Evolutionary conservation across 768 basidiomycete species (phyloP).

Genomic region (Cystobasidium tubakii): DNA sequence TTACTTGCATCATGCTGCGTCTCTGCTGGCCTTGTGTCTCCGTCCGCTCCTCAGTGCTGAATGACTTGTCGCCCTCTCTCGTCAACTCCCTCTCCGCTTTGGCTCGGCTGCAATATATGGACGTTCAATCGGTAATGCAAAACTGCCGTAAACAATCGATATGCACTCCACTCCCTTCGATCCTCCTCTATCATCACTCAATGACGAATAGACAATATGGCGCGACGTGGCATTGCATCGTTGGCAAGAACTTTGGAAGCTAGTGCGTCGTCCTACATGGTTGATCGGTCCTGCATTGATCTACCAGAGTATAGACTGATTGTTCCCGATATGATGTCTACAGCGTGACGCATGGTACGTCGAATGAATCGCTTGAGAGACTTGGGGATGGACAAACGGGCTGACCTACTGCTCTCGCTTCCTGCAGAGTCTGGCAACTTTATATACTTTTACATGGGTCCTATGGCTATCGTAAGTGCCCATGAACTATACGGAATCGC

Average conservation of each 20-base stretch:
- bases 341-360: constrained; percentile 35
- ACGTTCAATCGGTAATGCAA: no score
- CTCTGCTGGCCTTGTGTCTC: neutral
- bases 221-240: constrained; percentile 95
- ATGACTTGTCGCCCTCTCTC: no score
- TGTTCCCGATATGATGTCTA: no score
- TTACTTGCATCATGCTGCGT: neutral
- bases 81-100: no score
- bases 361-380: constrained; percentile 1
- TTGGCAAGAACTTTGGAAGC: constrained; percentile 97
- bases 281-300: neutral
- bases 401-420: constrained; percentile 10
- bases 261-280: constrained; percentile 51
- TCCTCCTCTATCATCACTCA: neutral
- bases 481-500: neutral
- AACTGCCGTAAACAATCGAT: neutral
- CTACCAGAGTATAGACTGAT: constrained; percentile 1
- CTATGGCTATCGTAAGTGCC: constrained; percentile 73
- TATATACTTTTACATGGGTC: constrained; percentile 95
- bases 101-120: no score
- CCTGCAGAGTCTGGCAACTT: constrained; percentile 89
- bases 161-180: neutral
- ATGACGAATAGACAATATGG: constrained; percentile 57
- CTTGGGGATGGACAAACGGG: neutral
- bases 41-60: no score